phyloP scores from a whole-genome alignment of 2,329 filamentous ascomycete genomes.

The Aspergillus ustus region DNA sequence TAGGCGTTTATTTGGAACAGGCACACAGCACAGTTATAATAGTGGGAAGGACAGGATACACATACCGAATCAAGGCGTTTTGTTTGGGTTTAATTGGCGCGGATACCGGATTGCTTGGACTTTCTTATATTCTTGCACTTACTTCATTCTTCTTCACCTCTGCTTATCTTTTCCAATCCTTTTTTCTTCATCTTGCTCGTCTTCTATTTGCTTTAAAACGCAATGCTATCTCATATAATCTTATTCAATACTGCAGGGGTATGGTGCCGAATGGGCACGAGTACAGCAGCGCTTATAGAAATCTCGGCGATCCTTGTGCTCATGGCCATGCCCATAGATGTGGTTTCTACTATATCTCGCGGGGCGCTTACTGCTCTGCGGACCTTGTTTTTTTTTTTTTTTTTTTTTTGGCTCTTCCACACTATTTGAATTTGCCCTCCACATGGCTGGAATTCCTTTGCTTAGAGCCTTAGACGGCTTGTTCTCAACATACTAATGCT shows the following conservation, averaged over 20 bases:
- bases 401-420: too few species aligned
- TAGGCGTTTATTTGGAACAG: constrained; percentile 13
- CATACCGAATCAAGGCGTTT: constrained; percentile 14
- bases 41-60: neutral
- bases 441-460: too few species aligned
- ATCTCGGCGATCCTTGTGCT: too few species aligned
- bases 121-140: constrained; percentile 10
- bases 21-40: constrained; percentile 1
- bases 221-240: neutral
- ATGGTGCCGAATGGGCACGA: neutral
- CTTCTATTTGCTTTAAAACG: neutral
- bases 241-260: neutral
- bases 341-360: too few species aligned
- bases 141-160: neutral
- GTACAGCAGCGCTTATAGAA: neutral
- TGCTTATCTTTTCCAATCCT: neutral
- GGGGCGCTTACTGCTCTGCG: too few species aligned
- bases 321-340: too few species aligned
- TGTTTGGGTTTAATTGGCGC: constrained; percentile 2
- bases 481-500: too few species aligned
- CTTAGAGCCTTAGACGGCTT: too few species aligned
- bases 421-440: too few species aligned
- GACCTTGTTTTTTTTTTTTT: too few species aligned
- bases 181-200: neutral
- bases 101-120: neutral